Evolutionary conservation across 306 rosid genomes (phyloP).

Genomic region (Corylus avellana): DNA sequence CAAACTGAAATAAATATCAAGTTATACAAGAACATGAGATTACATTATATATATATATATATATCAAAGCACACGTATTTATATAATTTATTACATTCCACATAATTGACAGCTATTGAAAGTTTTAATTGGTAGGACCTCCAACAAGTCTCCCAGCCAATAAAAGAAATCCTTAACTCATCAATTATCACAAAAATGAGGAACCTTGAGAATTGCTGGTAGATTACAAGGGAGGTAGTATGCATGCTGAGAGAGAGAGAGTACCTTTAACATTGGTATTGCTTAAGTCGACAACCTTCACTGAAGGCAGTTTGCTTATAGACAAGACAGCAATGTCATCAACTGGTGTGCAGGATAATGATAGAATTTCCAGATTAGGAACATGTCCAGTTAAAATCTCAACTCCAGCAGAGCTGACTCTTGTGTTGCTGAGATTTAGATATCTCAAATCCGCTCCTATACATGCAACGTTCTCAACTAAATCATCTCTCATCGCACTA

Average conservation of each 20-base stretch:
- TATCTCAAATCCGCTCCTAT: constrained; percentile 64
- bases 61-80: not conserved
- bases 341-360: constrained; percentile 64
- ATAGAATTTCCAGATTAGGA: constrained; percentile 66
- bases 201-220: not conserved
- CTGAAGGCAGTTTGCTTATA: constrained; percentile 73
- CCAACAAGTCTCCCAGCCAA: not conserved
- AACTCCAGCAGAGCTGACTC: constrained; percentile 71
- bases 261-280: constrained; percentile 75
- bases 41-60: not conserved
- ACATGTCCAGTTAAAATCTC: constrained; percentile 69
- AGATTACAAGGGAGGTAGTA: not conserved
- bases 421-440: constrained; percentile 71
- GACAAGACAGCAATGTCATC: constrained; percentile 65
- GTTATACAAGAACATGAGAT: not conserved
- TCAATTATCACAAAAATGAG: not conserved
- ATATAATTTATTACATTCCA: not conserved
- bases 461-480: constrained; percentile 54
- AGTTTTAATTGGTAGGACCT: not conserved
- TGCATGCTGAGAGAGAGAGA: not conserved
- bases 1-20: not conserved
- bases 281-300: constrained; percentile 77
- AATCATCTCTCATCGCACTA: constrained; percentile 64
- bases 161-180: not conserved
- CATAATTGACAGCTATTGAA: not conserved